Base-by-base conservation (phyloP, 768 basidiomycete species). In the Naganishia onofrii region DNA sequence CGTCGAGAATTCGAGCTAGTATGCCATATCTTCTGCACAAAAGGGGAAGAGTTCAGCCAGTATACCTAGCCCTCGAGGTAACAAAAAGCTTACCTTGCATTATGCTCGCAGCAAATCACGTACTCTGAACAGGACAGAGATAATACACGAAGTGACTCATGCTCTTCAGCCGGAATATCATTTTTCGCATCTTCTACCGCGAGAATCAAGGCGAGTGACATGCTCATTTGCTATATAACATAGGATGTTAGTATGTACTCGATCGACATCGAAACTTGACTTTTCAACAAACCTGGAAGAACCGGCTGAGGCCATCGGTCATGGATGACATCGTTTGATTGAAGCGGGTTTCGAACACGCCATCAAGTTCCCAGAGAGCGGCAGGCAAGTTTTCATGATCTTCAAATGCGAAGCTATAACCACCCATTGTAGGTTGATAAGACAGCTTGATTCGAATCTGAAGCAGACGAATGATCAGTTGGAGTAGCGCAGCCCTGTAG, bases 181-280 rank as follows among this genome's bases (percentile, higher is more conserved):
- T 3, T 1, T 26, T 56, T 56, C 12, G 32, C 55, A 56, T 56
- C 55, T 32, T 32, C 55, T 28, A 56, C 55, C 55, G 55, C 55
- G 32, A 58, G 57, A 36, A 58, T 58, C 34, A 58, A 23, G 2
- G 57, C 57, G 13, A 58, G 57, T 10, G 57, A 58, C 57, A 58
- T 58, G 57, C 57, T 58, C 57, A 58, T 58, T 58, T 58, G 57
- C 57, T 58, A 21, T n/a, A 38, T 9, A 9, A 17, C 3, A 38
- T 12, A 23, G 2, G 21, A 32, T n/a, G 28, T 32, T 8, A 21
- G 36, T 58, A 7, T 38, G 19, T 15, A 23, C 34, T 34, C 15
- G n/a, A 5, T 31, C 4, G 3, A 51, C 3, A 7, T 4, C 48
- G 48, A 21, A 58, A n/a, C 0, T n/a, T 19, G 21, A 34, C 3